Evolutionary conservation across 176 grass and related monocot genomes (phyloP).

Genomic region (Chloris gayana): DNA sequence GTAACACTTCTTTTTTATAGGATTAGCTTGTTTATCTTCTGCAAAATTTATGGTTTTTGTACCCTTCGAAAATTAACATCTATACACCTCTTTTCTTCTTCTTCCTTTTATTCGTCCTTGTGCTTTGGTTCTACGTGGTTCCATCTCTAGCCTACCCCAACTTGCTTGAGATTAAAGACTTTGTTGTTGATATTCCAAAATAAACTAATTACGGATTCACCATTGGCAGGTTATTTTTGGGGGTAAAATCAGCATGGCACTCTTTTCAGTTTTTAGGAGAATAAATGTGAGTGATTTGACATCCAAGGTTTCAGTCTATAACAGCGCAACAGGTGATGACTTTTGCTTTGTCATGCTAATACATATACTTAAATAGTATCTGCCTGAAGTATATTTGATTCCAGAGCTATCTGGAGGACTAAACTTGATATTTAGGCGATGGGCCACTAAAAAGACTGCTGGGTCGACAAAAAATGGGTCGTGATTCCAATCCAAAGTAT

Average conservation of each 20-base stretch:
- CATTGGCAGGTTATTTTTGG: neutral
- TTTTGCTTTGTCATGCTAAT: neutral
- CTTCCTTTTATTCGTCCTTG: too few species aligned
- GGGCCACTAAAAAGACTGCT: conserved; percentile 86
- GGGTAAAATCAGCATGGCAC: conserved; percentile 29
- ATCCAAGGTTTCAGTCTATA: conserved; percentile 65
- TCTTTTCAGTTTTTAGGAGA: conserved; percentile 66
- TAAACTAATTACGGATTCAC: neutral
- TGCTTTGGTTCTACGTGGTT: too few species aligned
- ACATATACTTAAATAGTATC: neutral
- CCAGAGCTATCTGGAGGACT: conserved; percentile 70
- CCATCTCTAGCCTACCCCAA: too few species aligned
- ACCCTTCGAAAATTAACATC: neutral
- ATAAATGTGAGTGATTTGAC: conserved; percentile 68
- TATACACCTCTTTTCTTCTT: too few species aligned
- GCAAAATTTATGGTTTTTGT: neutral
- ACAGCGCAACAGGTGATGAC: conserved; percentile 47
- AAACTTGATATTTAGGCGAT: conserved; percentile 69
- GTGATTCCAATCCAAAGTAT: conserved; percentile 83
- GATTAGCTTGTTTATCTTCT: neutral
- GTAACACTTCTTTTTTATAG: neutral
- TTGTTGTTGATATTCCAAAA: too few species aligned
- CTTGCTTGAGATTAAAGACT: too few species aligned
- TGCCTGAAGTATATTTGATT: conserved; percentile 26
- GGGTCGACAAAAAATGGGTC: conserved; percentile 87